These are phyloP conservation scores for Thelonectria blattea DNA, from an alignment of 2,329 filamentous ascomycete species.

Conservation along the genomic window DNA sequence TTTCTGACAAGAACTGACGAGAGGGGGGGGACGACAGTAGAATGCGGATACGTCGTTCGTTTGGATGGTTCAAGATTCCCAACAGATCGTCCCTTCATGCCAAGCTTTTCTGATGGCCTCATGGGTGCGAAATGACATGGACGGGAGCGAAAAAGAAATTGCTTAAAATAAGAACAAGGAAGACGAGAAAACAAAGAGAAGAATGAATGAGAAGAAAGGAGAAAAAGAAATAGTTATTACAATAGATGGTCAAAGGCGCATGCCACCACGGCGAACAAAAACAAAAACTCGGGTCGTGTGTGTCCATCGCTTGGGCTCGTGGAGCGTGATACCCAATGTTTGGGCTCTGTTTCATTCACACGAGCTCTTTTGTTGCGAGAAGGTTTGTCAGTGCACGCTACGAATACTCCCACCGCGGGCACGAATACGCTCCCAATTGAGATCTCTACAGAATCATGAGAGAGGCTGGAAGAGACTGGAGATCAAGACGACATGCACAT, in stretches of 20 bases:
- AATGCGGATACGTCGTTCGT: constrained; percentile 1
- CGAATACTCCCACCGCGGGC: not conserved
- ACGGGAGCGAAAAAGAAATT: not conserved
- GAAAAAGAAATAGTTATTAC: not conserved
- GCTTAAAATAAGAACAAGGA: not conserved
- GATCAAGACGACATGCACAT: not conserved
- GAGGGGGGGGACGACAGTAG: not conserved
- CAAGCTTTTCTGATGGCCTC: constrained; percentile 1
- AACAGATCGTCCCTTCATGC: not conserved
- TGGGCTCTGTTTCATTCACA: constrained; percentile 32
- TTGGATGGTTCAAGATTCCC: not conserved
- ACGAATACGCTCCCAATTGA: not conserved
- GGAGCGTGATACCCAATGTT: constrained; percentile 8
- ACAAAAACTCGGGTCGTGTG: constrained; percentile 1
- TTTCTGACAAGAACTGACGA: not conserved
- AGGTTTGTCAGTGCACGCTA: not conserved
- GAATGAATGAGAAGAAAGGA: not conserved
- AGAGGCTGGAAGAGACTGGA: not conserved
- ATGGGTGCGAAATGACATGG: not conserved
- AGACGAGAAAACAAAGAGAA: not conserved
- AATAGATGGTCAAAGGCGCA: not conserved
- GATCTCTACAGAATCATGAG: not conserved
- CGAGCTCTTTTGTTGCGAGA: constrained; percentile 13
- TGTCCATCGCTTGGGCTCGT: constrained; percentile 13
- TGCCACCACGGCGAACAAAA: not conserved